A percentile compares a stretch with the other conserved stretches of the same genome.
phyloP scores from a whole-genome alignment of 805 yeast genomes.

The Barnettozyma siamensis region DNA sequence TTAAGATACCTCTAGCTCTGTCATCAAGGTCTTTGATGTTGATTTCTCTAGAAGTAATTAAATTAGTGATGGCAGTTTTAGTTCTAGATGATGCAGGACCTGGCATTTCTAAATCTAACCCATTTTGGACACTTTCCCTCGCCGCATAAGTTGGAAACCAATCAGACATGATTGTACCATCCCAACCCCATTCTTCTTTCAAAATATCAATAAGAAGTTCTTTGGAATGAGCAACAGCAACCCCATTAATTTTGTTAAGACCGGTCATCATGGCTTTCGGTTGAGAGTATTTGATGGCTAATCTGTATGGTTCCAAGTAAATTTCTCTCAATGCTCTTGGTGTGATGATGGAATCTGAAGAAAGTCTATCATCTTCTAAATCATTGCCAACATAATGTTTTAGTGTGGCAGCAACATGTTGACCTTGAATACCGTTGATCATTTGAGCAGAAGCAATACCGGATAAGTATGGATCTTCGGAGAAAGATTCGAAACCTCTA shows the following conservation, averaged over 20 bases:
- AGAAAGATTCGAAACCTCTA: slow-evolving; percentile 55
- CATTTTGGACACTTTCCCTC: slow-evolving; percentile 43
- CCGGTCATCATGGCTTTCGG: slow-evolving; percentile 58
- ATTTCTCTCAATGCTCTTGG: slow-evolving; percentile 62
- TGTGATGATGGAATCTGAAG: slow-evolving; percentile 43
- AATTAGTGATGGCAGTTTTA: slow-evolving; percentile 33
- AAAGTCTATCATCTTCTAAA: slow-evolving; percentile 48
- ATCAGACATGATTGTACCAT: slow-evolving; percentile 47
- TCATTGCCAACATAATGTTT: slow-evolving; percentile 64
- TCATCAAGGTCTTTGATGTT: slow-evolving; percentile 36
- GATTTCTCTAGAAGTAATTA: slow-evolving; percentile 37
- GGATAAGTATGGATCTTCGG: slow-evolving; percentile 53
- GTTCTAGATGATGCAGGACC: slow-evolving; percentile 49
- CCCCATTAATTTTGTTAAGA: slow-evolving; percentile 61
- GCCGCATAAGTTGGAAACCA: slow-evolving; percentile 56
- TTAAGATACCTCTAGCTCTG: slow-evolving; percentile 43
- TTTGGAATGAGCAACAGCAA: not conserved
- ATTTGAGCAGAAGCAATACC: slow-evolving; percentile 42
- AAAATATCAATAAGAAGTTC: slow-evolving; percentile 40
- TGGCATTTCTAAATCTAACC: slow-evolving; percentile 64
- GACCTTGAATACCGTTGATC: slow-evolving; percentile 49
- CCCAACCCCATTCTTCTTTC: slow-evolving; percentile 51
- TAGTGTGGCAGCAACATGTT: slow-evolving; percentile 47
- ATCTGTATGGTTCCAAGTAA: slow-evolving; percentile 57
- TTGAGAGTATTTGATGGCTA: slow-evolving; percentile 47